phyloP scores from a whole-genome alignment of 208 protist genomes.

The Crithidia fasciculata region DNA sequence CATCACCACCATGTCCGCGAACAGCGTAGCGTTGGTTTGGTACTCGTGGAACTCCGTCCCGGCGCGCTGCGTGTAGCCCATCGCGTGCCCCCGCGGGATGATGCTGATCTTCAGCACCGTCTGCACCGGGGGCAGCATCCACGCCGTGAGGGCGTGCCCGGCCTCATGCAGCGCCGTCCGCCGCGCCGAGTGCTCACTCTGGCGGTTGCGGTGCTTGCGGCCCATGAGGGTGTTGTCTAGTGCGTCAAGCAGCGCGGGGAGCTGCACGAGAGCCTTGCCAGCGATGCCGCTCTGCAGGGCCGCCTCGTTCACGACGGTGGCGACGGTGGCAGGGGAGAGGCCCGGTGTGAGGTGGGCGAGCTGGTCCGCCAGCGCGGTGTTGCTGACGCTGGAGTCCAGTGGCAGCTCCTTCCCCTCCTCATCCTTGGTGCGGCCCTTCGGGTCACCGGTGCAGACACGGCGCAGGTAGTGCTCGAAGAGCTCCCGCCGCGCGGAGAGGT shows the following conservation, averaged over 20 bases:
- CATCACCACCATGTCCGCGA: conserved; percentile 87
- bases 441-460: conserved; percentile 81
- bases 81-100: conserved; percentile 80
- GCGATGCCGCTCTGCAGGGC: conserved; percentile 89
- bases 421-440: conserved; percentile 61
- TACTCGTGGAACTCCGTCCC: conserved; percentile 89
- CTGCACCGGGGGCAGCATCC: conserved; percentile 79
- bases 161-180: conserved; percentile 82
- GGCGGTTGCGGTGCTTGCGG: conserved; percentile 81
- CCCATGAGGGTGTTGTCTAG: conserved; percentile 88
- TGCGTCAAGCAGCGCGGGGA: conserved; percentile 73
- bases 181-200: conserved; percentile 58
- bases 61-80: conserved; percentile 89
- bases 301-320: conserved; percentile 97
- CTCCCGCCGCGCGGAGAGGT: conserved; percentile 74
- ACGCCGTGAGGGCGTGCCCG: conserved; percentile 77
- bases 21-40: conserved; percentile 88
- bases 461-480: conserved; percentile 89
- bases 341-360: conserved; percentile 90
- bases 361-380: conserved; percentile 42
- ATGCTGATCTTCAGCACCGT: conserved; percentile 86
- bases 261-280: conserved; percentile 76
- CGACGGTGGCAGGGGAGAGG: conserved; percentile 94
- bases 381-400: conserved; percentile 60
- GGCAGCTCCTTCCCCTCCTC: conserved; percentile 64